Percentiles rank a stretch among this genome's conserved stretches.
phyloP scores from a whole-genome alignment of 371 early-diverging fungal species.

The Mortierella sp. region DNA sequence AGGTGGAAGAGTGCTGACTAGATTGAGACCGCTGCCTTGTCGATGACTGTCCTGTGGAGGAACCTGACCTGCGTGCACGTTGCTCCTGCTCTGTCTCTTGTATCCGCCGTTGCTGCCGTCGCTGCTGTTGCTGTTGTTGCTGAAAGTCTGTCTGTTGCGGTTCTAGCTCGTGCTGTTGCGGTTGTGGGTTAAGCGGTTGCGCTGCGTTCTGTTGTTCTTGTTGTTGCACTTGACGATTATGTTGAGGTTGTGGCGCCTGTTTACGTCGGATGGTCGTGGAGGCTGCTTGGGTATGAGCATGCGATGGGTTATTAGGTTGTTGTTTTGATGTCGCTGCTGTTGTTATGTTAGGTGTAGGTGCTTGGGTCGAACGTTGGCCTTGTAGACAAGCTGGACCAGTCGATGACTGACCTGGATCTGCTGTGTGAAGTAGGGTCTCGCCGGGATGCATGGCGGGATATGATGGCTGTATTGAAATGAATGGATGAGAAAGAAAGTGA shows the following conservation, averaged over 20 bases:
- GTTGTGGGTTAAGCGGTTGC: background rate
- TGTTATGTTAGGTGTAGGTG: background rate
- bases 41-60: background rate
- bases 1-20: background rate
- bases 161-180: background rate
- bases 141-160: background rate
- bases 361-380: background rate
- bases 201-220: background rate
- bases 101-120: background rate
- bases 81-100: background rate
- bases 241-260: background rate
- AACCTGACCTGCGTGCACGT: background rate
- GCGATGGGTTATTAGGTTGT: background rate
- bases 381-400: background rate
- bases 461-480: background rate
- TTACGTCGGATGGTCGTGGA: background rate
- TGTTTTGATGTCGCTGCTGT: background rate
- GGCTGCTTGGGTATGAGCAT: background rate
- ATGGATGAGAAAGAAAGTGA: background rate
- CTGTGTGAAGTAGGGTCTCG: background rate
- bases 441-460: background rate
- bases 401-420: background rate
- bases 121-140: background rate
- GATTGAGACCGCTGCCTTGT: background rate
- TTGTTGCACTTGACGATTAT: background rate